Evolutionary conservation across 2,329 filamentous ascomycete genomes (phyloP), one percentile per base, ranked within the genome.

Genomic region (Grosmannia clavigera): DNA sequence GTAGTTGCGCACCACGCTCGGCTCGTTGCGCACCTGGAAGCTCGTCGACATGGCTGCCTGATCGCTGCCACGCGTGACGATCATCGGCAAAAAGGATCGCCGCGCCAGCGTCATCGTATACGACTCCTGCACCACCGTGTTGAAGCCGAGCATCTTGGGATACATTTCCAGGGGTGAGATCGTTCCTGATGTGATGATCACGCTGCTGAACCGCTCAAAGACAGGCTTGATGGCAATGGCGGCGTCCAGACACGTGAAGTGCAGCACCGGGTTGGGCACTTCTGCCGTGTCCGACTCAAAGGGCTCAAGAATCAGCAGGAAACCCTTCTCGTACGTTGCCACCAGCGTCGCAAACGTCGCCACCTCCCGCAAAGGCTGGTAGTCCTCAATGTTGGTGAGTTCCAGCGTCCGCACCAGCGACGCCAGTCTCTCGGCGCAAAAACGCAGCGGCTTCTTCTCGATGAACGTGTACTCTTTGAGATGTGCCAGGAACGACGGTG

Each of bases 141-240:
- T 81, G 74, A 99, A 99, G 58, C 90, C 88, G 31, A 99, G 84
- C 92, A 99, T 99, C 69, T 96, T 96, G 0, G 94, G 95, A 68
- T 99, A 99, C 88, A 99, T 99, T 70, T 99, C 95, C 3, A 99
- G 75, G 0, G 94, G 94, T 1, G 94, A 97, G 63, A 99, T 90
- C 1, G 94, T 99, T 64, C 94, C 94, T 0, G 94, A 97, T 0
- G 94, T 99, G 70, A 99, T 97, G 69, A 99, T 95, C 65, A 99
- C 94, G 1, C 94, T 97, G 72, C 90, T 92, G 72, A 99, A 99
- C 58, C 94, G 86, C 62, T 99, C 92, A 69, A 99, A 96, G 5
- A 99, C 92, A 0, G 94, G 94, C 64, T 94, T 95, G 69, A 99
- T 99, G 51, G 95, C 94, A 65, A 99, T 99, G 0, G 95, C 94